Conservation (phyloP, 768 basidiomycete species). For the Russula compacta region DNA sequence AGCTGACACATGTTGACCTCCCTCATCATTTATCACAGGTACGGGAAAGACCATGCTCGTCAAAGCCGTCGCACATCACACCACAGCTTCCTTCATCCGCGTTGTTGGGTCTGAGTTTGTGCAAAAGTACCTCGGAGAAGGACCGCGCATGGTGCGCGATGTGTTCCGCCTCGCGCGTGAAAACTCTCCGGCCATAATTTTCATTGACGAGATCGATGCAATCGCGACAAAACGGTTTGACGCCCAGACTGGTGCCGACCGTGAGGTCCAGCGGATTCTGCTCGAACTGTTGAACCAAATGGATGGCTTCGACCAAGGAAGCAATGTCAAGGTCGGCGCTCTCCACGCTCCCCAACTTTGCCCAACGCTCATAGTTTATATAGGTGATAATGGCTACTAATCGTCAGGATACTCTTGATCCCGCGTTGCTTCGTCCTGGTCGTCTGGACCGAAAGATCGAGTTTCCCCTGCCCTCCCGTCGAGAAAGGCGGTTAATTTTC, state of each 20-base stretch:
- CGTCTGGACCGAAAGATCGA: conserved; percentile 98
- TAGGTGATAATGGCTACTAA: conserved; percentile 99
- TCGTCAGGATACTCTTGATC: conserved; percentile 95
- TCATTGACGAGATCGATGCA: conserved; percentile 98
- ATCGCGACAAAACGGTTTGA: conserved; percentile 99
- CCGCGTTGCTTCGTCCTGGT: conserved; percentile 93
- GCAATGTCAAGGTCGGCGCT: conserved; percentile 83
- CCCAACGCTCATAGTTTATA: not conserved
- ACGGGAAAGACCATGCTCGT: conserved; percentile 99
- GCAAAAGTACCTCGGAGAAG: conserved; percentile 98
- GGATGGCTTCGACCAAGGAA: conserved; percentile 99
- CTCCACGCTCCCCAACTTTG: not conserved
- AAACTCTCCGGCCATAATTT: conserved; percentile 96
- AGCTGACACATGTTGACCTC: not conserved
- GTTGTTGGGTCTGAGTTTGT: conserved; percentile 99
- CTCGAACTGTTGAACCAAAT: conserved; percentile 97
- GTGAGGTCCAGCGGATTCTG: conserved; percentile 97
- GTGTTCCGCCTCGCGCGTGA: conserved; percentile 97
- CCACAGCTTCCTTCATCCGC: conserved; percentile 94
- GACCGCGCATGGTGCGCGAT: conserved; percentile 98
- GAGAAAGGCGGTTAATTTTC: conserved; percentile 96
- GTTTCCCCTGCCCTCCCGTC: conserved; percentile 87
- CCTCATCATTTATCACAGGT: conserved; percentile 37
- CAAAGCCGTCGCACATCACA: conserved; percentile 98
- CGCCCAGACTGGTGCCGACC: conserved; percentile 96